phyloP scores from a whole-genome alignment of 306 rosid species.

The Inga oerstediana region DNA sequence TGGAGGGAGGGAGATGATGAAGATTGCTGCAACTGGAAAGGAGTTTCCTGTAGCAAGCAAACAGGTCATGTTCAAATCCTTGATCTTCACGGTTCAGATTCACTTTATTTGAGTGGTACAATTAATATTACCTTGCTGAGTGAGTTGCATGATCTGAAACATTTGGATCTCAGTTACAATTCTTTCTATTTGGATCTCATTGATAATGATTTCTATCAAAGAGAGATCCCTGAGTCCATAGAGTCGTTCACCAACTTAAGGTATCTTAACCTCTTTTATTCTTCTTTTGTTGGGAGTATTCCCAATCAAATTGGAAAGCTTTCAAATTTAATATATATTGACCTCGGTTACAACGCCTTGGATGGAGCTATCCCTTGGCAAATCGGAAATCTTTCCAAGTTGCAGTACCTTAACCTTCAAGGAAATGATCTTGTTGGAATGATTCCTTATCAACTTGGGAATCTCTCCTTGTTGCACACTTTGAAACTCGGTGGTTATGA shows the following conservation, averaged over 20 bases:
- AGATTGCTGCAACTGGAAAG: constrained; percentile 28
- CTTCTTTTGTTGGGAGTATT: fast-evolving
- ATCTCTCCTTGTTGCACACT: neutral
- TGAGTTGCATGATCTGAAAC: neutral
- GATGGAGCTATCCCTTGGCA: constrained; percentile 10
- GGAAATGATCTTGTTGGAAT: neutral
- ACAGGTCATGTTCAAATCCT: constrained; percentile 1
- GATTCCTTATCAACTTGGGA: neutral
- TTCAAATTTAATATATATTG: neutral
- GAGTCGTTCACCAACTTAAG: neutral
- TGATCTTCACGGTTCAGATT: neutral
- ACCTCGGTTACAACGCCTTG: neutral
- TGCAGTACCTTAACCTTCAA: neutral
- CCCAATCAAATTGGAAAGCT: constrained; percentile 19
- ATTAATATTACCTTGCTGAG: neutral
- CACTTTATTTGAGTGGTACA: neutral
- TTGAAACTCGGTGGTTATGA: neutral
- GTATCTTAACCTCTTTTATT: constrained; percentile 11
- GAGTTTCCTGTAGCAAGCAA: constrained; percentile 20
- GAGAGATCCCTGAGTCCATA: neutral
- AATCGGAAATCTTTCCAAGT: neutral
- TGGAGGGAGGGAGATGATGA: neutral
- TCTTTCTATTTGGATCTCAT: no score
- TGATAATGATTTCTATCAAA: fast-evolving
- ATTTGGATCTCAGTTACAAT: constrained; percentile 16